These are phyloP conservation scores for Suhomyces prunicola DNA, from an alignment of 805 yeast species.

Conservation along the genomic window DNA sequence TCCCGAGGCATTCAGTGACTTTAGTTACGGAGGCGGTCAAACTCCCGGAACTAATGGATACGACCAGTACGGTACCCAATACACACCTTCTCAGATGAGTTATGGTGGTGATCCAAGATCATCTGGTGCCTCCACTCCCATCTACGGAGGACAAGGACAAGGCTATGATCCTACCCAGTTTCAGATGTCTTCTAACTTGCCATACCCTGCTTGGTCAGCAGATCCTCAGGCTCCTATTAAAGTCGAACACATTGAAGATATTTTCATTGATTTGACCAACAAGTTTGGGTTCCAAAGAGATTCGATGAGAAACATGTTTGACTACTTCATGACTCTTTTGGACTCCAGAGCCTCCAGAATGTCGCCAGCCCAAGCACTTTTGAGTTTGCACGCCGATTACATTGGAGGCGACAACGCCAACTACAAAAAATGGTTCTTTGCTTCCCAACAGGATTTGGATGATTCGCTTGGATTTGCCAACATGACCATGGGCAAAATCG, in stretches of 20 bases:
- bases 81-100: conserved; percentile 84
- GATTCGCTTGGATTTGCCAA: conserved; percentile 81
- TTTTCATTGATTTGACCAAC: conserved; percentile 77
- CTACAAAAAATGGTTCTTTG: conserved; percentile 85
- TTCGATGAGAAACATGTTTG: conserved; percentile 88
- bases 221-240: conserved; percentile 86
- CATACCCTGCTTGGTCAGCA: conserved; percentile 99
- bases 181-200: conserved; percentile 79
- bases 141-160: conserved; percentile 61
- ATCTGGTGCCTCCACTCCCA: conserved; percentile 93
- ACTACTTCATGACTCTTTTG: conserved; percentile 78
- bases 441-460: conserved; percentile 84
- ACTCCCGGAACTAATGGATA: conserved; percentile 62
- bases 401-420: conserved; percentile 86
- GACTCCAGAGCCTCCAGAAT: conserved; percentile 84
- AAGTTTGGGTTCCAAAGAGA: conserved; percentile 90
- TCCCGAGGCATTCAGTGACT: conserved; percentile 66
- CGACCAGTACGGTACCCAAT: conserved; percentile 66
- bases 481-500: conserved; percentile 71
- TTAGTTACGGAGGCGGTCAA: conserved; percentile 54
- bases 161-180: conserved; percentile 59
- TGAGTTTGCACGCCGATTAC: conserved; percentile 81
- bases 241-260: conserved; percentile 81
- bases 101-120: conserved; percentile 80
- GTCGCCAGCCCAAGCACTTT: conserved; percentile 84